Conservation (phyloP, 2,329 filamentous ascomycete species). For the Thelonectria rubi region DNA sequence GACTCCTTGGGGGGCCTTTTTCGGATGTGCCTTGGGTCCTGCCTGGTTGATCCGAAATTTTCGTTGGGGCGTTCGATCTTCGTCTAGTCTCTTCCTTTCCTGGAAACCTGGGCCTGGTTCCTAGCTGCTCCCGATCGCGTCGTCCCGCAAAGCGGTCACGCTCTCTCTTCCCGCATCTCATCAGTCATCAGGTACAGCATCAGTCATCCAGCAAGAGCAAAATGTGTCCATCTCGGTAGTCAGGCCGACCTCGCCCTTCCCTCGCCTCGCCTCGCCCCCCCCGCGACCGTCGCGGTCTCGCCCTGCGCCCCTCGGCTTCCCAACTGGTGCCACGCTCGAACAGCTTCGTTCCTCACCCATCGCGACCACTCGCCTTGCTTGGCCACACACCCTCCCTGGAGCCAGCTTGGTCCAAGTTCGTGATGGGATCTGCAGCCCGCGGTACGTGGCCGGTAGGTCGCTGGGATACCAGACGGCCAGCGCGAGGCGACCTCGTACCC, state of each 20-base stretch:
- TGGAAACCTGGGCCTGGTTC: background rate
- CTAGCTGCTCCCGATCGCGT: background rate
- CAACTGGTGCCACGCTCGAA: constrained; percentile 43
- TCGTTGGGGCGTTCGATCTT: constrained; percentile 8
- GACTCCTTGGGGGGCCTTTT: background rate
- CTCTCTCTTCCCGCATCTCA: background rate
- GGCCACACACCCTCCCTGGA: constrained; percentile 37
- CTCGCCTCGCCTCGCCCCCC: constrained; percentile 6
- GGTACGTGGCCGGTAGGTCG: constrained; percentile 33
- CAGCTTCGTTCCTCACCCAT: constrained; percentile 13
- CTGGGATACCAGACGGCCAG: constrained; percentile 2
- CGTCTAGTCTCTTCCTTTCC: background rate
- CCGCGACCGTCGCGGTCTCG: constrained; percentile 19
- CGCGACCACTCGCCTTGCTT: constrained; percentile 35
- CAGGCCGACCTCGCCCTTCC: background rate
- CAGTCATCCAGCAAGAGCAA: background rate
- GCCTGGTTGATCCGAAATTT: background rate
- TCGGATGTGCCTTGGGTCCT: background rate
- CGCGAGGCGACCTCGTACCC: constrained; percentile 28
- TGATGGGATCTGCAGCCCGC: constrained; percentile 39
- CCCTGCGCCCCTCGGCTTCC: constrained; percentile 26
- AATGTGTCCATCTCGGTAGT: background rate
- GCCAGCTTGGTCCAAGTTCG: constrained; percentile 15
- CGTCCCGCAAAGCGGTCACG: background rate
- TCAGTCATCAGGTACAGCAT: background rate